phyloP scores from a whole-genome alignment of 2,329 filamentous ascomycete genomes.

The Ophiostoma himal-ulmi region DNA sequence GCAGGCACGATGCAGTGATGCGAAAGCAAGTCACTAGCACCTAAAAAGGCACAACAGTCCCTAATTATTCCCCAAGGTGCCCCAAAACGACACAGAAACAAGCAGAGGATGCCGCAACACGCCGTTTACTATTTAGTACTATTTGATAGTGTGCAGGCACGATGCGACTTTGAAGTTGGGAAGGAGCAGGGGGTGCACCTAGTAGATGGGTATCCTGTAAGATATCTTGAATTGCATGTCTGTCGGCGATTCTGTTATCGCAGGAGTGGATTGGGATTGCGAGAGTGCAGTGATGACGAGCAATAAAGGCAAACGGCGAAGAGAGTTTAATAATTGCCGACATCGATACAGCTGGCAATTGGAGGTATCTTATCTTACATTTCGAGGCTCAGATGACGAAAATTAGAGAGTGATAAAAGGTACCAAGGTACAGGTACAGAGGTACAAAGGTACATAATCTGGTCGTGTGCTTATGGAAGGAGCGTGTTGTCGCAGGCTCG shows the following conservation, averaged over 20 bases:
- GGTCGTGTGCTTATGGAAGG: slow-evolving; percentile 6
- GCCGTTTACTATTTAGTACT: neutral
- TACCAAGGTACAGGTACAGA: neutral
- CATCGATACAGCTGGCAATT: neutral
- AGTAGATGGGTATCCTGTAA: neutral
- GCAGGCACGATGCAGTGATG: slow-evolving; percentile 6
- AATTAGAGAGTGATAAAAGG: neutral
- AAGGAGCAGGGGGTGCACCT: slow-evolving; percentile 13
- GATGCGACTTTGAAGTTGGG: neutral
- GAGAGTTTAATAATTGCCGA: neutral
- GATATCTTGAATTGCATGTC: neutral
- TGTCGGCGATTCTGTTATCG: neutral
- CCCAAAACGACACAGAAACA: neutral
- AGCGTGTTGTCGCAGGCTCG: neutral
- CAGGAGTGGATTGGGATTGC: no score
- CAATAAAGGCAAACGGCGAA: no score
- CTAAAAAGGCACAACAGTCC: neutral
- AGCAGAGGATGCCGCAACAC: neutral
- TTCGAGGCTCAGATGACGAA: neutral
- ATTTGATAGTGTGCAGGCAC: neutral
- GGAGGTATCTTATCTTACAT: neutral
- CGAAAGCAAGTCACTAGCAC: neutral
- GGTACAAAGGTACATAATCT: neutral
- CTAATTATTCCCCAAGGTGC: neutral
- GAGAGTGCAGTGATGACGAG: no score